phyloP scores from a whole-genome alignment of 108 stramenopile species.

The Aurantiochytrium sp. region DNA sequence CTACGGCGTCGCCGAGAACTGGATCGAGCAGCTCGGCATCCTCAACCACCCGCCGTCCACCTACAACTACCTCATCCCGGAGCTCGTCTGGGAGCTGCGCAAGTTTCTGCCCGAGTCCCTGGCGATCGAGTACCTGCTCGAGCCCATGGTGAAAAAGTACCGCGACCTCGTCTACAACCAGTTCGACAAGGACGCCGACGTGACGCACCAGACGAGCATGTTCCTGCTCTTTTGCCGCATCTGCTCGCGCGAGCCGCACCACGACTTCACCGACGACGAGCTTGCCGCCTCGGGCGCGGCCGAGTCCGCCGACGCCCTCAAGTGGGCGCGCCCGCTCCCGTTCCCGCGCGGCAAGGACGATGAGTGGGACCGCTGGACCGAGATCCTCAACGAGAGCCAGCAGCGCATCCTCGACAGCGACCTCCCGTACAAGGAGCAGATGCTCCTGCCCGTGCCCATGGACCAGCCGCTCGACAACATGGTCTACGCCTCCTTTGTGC shows the following conservation, averaged over 20 bases:
- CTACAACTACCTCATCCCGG: constrained; percentile 15
- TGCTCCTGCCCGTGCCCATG: constrained; percentile 15
- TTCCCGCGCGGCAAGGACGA: not conserved
- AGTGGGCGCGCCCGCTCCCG: constrained; percentile 2
- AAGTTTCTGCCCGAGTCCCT: constrained; percentile 10
- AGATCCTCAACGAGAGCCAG: constrained; percentile 26
- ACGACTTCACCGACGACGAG: not conserved
- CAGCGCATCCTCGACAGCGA: not conserved
- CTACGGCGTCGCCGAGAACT: constrained; percentile 61
- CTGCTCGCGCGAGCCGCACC: not conserved
- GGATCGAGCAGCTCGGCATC: constrained; percentile 70
- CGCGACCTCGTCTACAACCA: not conserved
- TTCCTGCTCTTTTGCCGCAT: constrained; percentile 26
- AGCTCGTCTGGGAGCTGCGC: constrained; percentile 29
- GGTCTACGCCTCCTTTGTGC: constrained; percentile 17
- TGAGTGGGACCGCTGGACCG: constrained; percentile 18
- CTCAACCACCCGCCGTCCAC: constrained; percentile 46
- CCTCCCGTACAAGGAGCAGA: constrained; percentile 12
- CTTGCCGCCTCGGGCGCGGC: not conserved
- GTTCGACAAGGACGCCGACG: not conserved
- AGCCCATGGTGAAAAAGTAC: constrained; percentile 7
- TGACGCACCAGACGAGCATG: constrained; percentile 11
- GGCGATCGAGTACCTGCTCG: not conserved
- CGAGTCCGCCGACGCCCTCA: not conserved
- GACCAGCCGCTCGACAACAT: not conserved